Conservation (phyloP, 208 protist species). For the Leishmania tarentolae region DNA sequence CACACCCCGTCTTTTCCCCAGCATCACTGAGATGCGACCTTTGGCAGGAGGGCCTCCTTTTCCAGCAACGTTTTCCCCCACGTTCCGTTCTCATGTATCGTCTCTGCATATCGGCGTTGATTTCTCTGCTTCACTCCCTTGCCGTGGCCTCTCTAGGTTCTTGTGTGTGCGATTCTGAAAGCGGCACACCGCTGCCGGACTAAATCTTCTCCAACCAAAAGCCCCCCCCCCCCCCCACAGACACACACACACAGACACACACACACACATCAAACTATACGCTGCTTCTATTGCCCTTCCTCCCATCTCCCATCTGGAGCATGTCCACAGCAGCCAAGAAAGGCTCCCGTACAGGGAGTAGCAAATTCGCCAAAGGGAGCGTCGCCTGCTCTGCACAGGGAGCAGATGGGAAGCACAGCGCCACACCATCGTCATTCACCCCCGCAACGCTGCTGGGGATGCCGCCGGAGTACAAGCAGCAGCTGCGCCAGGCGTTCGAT, state of each 20-base stretch:
- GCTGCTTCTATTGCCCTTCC: background rate
- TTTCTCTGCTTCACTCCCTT: background rate
- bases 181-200: background rate
- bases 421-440: constrained; percentile 16
- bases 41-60: background rate
- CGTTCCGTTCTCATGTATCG: background rate
- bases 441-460: constrained; percentile 54
- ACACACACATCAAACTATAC: background rate
- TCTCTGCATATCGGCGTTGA: background rate
- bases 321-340: constrained; percentile 12
- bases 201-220: background rate
- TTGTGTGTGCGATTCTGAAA: background rate
- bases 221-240: background rate
- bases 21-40: background rate
- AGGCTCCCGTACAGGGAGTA: background rate
- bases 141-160: background rate
- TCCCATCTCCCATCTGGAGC: background rate
- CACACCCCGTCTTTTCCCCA: background rate
- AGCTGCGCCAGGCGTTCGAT: constrained; percentile 95
- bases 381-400: background rate
- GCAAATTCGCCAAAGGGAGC: constrained; percentile 12
- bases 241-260: background rate
- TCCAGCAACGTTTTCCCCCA: background rate
- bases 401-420: constrained; percentile 14
- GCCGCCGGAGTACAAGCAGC: constrained; percentile 76